These are phyloP conservation scores for Leccinum colubrinum DNA, from an alignment of 1,284 basidiomycete species.

Conservation along the genomic window DNA sequence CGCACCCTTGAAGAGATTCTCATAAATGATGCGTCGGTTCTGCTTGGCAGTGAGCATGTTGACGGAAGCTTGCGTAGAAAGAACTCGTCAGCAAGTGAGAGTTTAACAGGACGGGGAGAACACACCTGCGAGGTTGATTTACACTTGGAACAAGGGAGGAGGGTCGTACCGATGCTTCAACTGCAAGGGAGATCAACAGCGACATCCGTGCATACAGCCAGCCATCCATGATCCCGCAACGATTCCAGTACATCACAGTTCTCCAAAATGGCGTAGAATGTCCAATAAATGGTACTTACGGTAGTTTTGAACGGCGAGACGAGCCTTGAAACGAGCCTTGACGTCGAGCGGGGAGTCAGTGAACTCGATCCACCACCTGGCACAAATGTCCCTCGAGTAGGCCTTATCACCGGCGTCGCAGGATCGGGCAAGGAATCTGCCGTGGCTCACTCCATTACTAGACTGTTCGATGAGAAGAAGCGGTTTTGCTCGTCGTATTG, in stretches of 20 bases:
- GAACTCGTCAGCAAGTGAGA: not conserved
- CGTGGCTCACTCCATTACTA: too few relatives aligned
- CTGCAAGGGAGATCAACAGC: constrained; percentile 18
- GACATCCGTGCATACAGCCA: constrained; percentile 15
- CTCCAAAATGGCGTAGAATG: too few relatives aligned
- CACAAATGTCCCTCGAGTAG: too few relatives aligned
- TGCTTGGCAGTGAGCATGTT: constrained; percentile 87
- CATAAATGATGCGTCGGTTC: constrained; percentile 74
- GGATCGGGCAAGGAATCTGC: too few relatives aligned
- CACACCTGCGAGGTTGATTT: not conserved
- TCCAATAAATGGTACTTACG: too few relatives aligned
- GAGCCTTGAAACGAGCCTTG: too few relatives aligned
- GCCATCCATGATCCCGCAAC: too few relatives aligned
- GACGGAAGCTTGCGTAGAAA: constrained; percentile 38
- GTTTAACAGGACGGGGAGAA: not conserved
- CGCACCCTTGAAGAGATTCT: constrained; percentile 97
- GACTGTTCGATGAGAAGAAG: too few relatives aligned
- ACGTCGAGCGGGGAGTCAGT: constrained; percentile 24
- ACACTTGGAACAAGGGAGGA: not conserved
- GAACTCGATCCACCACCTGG: constrained; percentile 10
- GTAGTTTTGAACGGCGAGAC: not conserved
- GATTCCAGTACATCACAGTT: too few relatives aligned
- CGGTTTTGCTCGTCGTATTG: too few relatives aligned
- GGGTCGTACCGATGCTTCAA: constrained; percentile 17
- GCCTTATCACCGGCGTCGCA: too few relatives aligned